These are phyloP conservation scores for Orbilia ellipsospora DNA, from an alignment of 2,329 filamentous ascomycete species.

Conservation along the genomic window DNA sequence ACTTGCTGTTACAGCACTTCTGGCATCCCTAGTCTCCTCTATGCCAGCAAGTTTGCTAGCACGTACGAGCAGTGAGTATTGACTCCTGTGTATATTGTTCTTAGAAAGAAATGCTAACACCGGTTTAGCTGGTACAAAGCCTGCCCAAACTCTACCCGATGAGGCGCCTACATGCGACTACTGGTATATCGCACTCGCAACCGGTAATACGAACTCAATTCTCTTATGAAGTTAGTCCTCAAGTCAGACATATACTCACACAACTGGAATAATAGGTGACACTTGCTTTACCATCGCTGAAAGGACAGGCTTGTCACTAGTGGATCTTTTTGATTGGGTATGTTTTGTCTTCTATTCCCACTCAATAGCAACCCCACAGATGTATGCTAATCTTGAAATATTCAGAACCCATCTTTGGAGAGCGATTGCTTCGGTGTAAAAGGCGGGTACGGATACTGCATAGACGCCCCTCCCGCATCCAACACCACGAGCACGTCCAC, in stretches of 20 bases:
- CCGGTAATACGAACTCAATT: neutral
- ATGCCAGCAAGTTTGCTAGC: too few relatives aligned
- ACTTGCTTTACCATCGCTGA: neutral
- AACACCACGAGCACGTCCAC: neutral
- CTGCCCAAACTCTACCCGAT: neutral
- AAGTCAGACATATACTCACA: neutral
- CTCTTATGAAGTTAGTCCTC: neutral
- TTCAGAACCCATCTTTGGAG: slow-evolving; percentile 1
- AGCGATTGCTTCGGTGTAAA: slow-evolving; percentile 2
- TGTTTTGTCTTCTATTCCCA: neutral
- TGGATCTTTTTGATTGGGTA: neutral
- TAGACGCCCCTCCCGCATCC: neutral
- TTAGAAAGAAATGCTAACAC: too few relatives aligned
- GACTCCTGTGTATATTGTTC: too few relatives aligned
- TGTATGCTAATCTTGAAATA: neutral
- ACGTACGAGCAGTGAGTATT: too few relatives aligned
- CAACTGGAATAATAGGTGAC: neutral
- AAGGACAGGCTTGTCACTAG: neutral
- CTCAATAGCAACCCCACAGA: neutral
- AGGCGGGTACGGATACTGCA: slow-evolving; percentile 12
- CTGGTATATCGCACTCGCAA: slow-evolving; percentile 15
- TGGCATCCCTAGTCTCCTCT: too few relatives aligned
- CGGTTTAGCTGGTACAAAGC: neutral
- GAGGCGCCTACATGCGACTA: slow-evolving; percentile 3
- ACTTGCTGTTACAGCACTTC: too few relatives aligned